phyloP scores from a whole-genome alignment of 2,329 filamentous ascomycete genomes.

The Epichloe gansuensis region DNA sequence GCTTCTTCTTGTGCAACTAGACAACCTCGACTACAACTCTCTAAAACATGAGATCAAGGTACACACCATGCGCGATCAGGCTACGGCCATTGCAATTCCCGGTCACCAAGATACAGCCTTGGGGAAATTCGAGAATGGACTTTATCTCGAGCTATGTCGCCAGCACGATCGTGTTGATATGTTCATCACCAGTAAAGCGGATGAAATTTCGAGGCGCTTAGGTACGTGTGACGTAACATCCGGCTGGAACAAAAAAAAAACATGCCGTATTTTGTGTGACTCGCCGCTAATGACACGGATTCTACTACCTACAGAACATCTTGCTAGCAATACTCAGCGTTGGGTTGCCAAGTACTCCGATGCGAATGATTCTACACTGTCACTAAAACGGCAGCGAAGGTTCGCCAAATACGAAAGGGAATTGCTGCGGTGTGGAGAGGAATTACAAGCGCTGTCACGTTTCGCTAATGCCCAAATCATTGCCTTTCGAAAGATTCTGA shows the following conservation, averaged over 20 bases:
- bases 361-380: conserved; percentile 18
- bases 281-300: background rate
- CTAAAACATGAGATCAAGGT: conserved; percentile 75
- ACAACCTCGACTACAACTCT: conserved; percentile 83
- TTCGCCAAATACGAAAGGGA: conserved; percentile 42
- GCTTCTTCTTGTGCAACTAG: conserved; percentile 26
- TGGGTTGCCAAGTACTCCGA: conserved; percentile 31
- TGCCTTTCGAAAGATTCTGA: conserved; percentile 71
- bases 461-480: conserved; percentile 63
- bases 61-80: conserved; percentile 60
- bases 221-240: conserved; percentile 30
- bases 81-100: conserved; percentile 59
- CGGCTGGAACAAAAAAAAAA: background rate
- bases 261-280: background rate
- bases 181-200: conserved; percentile 68
- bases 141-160: conserved; percentile 56
- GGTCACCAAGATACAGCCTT: conserved; percentile 50
- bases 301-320: conserved; percentile 27
- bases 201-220: conserved; percentile 60
- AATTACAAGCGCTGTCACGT: conserved; percentile 55
- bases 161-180: conserved; percentile 69
- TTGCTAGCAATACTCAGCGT: conserved; percentile 34
- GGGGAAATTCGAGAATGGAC: conserved; percentile 53
- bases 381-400: conserved; percentile 35
- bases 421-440: conserved; percentile 49